These are phyloP conservation scores for Botryotinia narcissicola DNA, from an alignment of 2,329 filamentous ascomycete genomes.

Conservation along the genomic window DNA sequence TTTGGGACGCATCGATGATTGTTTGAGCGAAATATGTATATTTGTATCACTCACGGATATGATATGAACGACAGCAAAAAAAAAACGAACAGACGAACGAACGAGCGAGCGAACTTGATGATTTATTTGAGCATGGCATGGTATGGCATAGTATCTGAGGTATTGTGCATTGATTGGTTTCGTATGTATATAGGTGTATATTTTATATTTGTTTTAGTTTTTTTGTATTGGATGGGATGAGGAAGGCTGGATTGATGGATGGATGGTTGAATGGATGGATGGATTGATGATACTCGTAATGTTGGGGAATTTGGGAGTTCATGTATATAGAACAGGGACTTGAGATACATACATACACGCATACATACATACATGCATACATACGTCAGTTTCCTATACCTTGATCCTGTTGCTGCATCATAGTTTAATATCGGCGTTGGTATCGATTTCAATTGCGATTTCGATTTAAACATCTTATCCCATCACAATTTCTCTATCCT, in stretches of 20 bases:
- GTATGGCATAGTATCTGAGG: too few relatives aligned
- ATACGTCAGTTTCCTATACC: not conserved
- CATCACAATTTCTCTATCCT: not conserved
- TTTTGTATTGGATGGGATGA: too few relatives aligned
- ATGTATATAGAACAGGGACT: not conserved
- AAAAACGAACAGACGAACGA: fast-evolving
- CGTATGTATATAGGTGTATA: too few relatives aligned
- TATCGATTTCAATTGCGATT: not conserved
- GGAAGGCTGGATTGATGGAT: not conserved
- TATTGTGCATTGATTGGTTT: not conserved
- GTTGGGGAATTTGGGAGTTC: not conserved
- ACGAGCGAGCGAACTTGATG: not conserved
- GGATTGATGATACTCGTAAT: not conserved
- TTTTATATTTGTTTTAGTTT: too few relatives aligned
- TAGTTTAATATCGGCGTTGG: fast-evolving
- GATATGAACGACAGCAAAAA: too few relatives aligned
- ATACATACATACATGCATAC: too few relatives aligned
- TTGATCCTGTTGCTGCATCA: not conserved
- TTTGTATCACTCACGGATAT: too few relatives aligned
- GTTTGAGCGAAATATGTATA: too few relatives aligned
- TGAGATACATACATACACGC: not conserved
- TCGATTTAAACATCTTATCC: not conserved
- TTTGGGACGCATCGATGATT: not conserved
- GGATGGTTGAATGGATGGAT: not conserved
- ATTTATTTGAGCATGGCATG: not conserved